These are phyloP conservation scores for Hypoxylon lenormandii DNA, from an alignment of 495 filamentous ascomycete genomes.

Conservation along the genomic window DNA sequence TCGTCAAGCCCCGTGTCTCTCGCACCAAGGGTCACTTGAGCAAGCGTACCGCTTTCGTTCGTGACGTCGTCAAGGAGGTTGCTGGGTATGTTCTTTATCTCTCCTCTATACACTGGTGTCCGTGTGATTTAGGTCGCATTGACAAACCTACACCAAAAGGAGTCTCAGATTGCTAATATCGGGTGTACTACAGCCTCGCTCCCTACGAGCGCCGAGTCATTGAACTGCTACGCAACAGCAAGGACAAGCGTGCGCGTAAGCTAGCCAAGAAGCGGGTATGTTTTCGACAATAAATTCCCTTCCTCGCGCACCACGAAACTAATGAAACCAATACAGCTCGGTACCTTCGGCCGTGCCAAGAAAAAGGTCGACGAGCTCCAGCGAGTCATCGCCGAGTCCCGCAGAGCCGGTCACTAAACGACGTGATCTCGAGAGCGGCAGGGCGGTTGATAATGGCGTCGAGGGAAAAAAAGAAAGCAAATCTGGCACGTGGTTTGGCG, in stretches of 20 bases:
- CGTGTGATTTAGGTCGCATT: conserved; percentile 15
- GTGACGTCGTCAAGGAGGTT: conserved; percentile 94
- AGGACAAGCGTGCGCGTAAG: conserved; percentile 99
- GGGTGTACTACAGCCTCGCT: conserved; percentile 72
- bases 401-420: conserved; percentile 80
- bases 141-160: neutral
- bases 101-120: neutral
- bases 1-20: conserved; percentile 86
- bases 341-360: conserved; percentile 97
- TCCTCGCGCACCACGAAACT: conserved; percentile 15
- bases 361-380: conserved; percentile 98
- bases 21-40: conserved; percentile 90
- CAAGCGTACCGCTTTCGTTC: conserved; percentile 87
- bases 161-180: conserved; percentile 38
- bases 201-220: conserved; percentile 98
- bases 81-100: conserved; percentile 70
- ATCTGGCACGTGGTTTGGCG: conserved; percentile 44
- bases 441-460: conserved; percentile 44
- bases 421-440: conserved; percentile 52
- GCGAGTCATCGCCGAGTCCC: conserved; percentile 94
- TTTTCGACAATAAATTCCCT: conserved; percentile 36
- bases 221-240: conserved; percentile 97
- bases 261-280: conserved; percentile 97
- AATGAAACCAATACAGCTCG: conserved; percentile 70
- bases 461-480: conserved; percentile 26